Evolutionary conservation across 2,329 filamentous ascomycete species (phyloP).

Genomic region (Hypoxylon sp.): DNA sequence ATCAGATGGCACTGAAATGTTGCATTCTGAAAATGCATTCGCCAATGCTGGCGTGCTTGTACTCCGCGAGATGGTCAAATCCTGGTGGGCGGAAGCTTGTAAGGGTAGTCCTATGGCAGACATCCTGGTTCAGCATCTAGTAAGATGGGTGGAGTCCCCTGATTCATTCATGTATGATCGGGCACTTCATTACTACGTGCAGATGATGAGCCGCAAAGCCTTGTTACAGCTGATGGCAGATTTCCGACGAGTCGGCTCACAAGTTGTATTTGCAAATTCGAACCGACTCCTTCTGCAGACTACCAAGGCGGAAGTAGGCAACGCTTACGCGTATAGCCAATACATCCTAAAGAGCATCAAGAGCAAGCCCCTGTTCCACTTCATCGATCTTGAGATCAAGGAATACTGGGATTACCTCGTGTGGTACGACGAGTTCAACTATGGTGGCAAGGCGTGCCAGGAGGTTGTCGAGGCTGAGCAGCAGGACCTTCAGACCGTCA

Average conservation of each 20-base stretch:
- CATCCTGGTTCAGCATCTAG: conserved; percentile 95
- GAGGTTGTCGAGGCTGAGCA: conserved; percentile 80
- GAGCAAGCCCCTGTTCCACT: conserved; percentile 94
- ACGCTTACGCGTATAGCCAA: conserved; percentile 95
- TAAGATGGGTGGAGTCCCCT: conserved; percentile 96
- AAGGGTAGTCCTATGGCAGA: conserved; percentile 94
- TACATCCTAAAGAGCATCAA: conserved; percentile 99
- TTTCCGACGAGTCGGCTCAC: conserved; percentile 93
- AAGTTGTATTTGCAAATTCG: conserved; percentile 93
- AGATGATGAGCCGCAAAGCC: conserved; percentile 98
- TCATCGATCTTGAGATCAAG: conserved; percentile 95
- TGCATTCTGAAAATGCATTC: conserved; percentile 91
- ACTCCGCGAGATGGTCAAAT: conserved; percentile 96
- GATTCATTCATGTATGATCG: conserved; percentile 96
- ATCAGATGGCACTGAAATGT: conserved; percentile 74
- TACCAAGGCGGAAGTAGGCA: conserved; percentile 95
- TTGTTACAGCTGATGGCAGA: conserved; percentile 97
- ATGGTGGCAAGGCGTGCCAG: conserved; percentile 91
- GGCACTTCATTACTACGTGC: conserved; percentile 95
- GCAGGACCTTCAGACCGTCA: conserved; percentile 88
- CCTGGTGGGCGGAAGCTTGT: conserved; percentile 97
- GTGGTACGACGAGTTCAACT: conserved; percentile 99
- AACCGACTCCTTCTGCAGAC: conserved; percentile 94
- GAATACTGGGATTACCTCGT: conserved; percentile 99
- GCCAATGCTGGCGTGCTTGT: conserved; percentile 92